Evolutionary conservation across 257 asterid species (phyloP).

Genomic region (Gentiana straminea): DNA sequence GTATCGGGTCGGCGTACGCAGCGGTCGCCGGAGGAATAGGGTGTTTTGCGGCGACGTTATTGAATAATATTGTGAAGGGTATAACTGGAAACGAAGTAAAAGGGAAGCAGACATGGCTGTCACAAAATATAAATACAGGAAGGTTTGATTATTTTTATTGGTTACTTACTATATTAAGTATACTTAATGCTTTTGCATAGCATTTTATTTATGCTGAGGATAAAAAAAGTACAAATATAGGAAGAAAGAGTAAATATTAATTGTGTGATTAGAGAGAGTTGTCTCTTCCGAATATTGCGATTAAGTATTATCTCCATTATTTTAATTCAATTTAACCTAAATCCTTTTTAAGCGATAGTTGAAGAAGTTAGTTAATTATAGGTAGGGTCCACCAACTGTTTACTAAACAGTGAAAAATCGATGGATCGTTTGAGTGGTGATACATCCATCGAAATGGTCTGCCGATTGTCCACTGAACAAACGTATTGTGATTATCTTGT

Average conservation of each 20-base stretch:
- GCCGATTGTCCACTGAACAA: no score
- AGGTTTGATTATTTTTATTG: slow-evolving; percentile 77
- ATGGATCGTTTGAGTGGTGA: no score
- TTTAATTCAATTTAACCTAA: no score
- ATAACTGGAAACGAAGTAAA: slow-evolving; percentile 45
- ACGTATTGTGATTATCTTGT: no score
- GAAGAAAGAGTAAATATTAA: slow-evolving; percentile 40
- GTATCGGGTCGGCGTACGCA: slow-evolving; percentile 94
- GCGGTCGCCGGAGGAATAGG: slow-evolving; percentile 98
- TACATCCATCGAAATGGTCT: no score
- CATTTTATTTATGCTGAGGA: slow-evolving; percentile 82
- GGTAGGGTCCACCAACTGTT: no score
- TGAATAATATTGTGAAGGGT: slow-evolving; percentile 71
- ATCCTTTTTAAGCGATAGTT: no score
- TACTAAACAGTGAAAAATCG: no score
- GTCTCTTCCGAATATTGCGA: no score
- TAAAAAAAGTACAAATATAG: slow-evolving; percentile 62
- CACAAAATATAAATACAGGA: slow-evolving; percentile 85
- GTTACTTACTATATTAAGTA: slow-evolving; percentile 75
- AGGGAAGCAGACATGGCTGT: slow-evolving; percentile 68
- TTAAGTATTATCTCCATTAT: no score
- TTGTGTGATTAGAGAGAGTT: no score
- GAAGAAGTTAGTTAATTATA: no score
- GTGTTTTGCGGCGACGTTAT: slow-evolving; percentile 81
- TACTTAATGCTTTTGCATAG: slow-evolving; percentile 78